These are phyloP conservation scores for Marasmius tenuissimus DNA, from an alignment of 1,284 basidiomycete genomes.

Conservation along the genomic window DNA sequence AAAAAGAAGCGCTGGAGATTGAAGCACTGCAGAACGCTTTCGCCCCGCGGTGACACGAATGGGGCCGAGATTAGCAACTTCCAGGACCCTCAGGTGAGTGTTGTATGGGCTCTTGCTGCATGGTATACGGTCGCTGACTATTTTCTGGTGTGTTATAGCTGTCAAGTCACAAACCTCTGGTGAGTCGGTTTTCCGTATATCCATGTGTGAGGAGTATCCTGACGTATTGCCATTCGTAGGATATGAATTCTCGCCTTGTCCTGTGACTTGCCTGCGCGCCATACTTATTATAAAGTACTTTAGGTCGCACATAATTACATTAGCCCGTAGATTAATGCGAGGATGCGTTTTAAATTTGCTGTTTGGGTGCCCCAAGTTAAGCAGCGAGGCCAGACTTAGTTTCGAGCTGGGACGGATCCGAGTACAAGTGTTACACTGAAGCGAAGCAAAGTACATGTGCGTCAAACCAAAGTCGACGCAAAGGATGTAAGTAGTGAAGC, in stretches of 20 bases:
- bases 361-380: too few relatives aligned
- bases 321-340: background rate
- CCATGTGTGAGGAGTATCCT: too few relatives aligned
- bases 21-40: background rate
- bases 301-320: background rate
- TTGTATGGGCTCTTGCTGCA: too few relatives aligned
- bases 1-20: background rate
- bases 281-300: background rate
- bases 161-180: slow-evolving; percentile 10
- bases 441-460: too few relatives aligned
- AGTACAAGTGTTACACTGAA: too few relatives aligned
- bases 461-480: too few relatives aligned
- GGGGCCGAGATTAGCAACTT: slow-evolving; percentile 15
- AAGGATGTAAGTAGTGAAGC: too few relatives aligned
- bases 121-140: background rate
- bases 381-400: too few relatives aligned
- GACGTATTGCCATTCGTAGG: too few relatives aligned
- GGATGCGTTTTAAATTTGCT: background rate
- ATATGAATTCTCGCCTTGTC: background rate
- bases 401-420: too few relatives aligned
- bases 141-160: background rate
- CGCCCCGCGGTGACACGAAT: slow-evolving; percentile 3
- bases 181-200: background rate
- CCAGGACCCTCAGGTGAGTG: slow-evolving; percentile 15
- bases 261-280: background rate